Evolutionary conservation across 441 rosid genomes (phyloP).

Genomic region (Oxalis stricta): DNA sequence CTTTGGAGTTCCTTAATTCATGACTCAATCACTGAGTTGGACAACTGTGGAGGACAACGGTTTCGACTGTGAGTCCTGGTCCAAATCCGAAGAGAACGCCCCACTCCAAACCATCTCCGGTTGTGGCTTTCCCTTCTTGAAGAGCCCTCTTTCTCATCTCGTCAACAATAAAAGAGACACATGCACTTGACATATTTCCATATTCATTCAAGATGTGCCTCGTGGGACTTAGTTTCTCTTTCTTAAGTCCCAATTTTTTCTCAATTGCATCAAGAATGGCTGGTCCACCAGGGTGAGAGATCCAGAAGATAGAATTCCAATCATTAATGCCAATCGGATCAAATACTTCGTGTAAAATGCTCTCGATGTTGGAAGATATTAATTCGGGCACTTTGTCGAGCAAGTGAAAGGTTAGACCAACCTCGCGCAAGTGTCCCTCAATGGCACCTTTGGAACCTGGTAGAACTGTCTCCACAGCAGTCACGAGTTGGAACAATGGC

Average conservation of each 20-base stretch:
- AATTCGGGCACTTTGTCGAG: conserved; percentile 31
- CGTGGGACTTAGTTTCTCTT: conserved; percentile 19
- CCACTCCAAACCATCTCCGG: conserved; percentile 38
- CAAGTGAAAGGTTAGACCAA: conserved; percentile 33
- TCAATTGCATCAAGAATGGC: conserved; percentile 32
- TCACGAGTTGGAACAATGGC: conserved; percentile 26
- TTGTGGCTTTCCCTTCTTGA: conserved; percentile 15
- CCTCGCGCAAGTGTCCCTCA: conserved; percentile 30
- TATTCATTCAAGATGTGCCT: conserved; percentile 25
- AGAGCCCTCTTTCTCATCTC: conserved; percentile 28
- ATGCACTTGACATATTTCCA: conserved; percentile 33
- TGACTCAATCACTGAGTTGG: no score
- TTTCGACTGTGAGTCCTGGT: conserved; percentile 38
- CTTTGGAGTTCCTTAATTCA: no score
- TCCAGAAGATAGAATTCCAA: conserved; percentile 39
- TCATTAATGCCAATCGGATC: conserved; percentile 26
- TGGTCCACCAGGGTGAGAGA: conserved; percentile 38
- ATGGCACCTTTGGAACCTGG: conserved; percentile 35
- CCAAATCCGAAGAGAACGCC: conserved; percentile 38
- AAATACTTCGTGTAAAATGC: conserved; percentile 21
- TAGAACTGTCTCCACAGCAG: conserved; percentile 20
- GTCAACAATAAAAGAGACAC: conserved; percentile 29
- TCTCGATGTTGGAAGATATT: conserved; percentile 26
- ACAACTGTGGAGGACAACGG: conserved; percentile 31
- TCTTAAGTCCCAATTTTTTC: conserved; percentile 15